phyloP scores from a whole-genome alignment of 2,329 filamentous ascomycete species.

The Ciborinia camelliae region DNA sequence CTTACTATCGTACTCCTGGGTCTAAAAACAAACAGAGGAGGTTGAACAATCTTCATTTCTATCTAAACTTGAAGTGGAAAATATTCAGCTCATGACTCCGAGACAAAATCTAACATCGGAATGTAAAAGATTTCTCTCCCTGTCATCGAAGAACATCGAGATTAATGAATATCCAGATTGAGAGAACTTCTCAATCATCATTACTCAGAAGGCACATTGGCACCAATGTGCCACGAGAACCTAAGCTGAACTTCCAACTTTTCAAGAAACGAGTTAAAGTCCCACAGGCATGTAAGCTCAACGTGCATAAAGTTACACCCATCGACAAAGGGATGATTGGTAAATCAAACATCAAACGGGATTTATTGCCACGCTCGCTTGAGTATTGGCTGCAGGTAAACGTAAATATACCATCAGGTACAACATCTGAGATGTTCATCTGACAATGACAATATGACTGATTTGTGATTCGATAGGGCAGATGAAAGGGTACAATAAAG shows the following conservation, averaged over 20 bases:
- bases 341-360: not conserved
- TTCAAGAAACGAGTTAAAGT: conserved; percentile 1
- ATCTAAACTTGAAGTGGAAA: not conserved
- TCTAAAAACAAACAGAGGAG: not conserved
- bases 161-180: not conserved
- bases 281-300: not conserved
- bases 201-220: not conserved
- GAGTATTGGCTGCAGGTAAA: conserved; percentile 1
- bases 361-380: conserved; percentile 8
- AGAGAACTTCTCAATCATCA: not conserved
- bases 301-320: conserved; percentile 2
- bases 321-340: not conserved
- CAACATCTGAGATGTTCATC: conserved; percentile 13
- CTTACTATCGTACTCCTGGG: no score
- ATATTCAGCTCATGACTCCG: not conserved
- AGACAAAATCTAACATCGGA: not conserved
- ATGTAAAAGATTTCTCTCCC: not conserved
- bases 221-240: not conserved
- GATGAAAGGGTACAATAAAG: not conserved
- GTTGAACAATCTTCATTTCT: not conserved
- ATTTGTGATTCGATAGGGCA: conserved; percentile 11
- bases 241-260: conserved; percentile 13
- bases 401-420: conserved; percentile 7
- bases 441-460: conserved; percentile 8
- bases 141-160: not conserved